Evolutionary conservation across 2,329 filamentous ascomycete species (phyloP), one percentile per base, ranked within the genome.

Genomic region (Stenocarpella maydis): DNA sequence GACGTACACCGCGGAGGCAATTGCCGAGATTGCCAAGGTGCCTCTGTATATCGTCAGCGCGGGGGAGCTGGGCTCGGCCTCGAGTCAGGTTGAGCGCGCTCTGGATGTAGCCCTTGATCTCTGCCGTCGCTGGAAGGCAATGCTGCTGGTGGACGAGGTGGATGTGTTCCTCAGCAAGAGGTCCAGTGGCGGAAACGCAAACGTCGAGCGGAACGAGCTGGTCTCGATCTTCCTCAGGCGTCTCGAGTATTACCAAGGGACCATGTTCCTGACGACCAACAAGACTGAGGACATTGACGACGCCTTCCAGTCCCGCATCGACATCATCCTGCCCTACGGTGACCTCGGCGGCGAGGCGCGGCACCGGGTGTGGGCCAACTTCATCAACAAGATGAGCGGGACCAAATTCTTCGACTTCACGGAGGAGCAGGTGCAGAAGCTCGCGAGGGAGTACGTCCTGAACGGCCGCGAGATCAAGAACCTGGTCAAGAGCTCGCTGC

Each of bases 401-500:
- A 49, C 55, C 0, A 71, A 75, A 19, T 76, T 72, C 2, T 78
- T 81, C 71, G 74, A 75, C 14, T 69, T 82, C 7, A 73, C 66
- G 0, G 75, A 78, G 0, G 74, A 74, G 0, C 74, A 78, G 21
- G 65, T 82, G 1, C 75, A 76, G n/a, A 74, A 78, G 60, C 76
- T 86, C 37, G 77, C 82, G 0, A 69, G 73, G 37, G 74, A 34
- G 1, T 61, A 83, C 65, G 75, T 81, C 3, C 77, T 86, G 45
- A 86, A 86, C 66, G 84, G 84, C 5, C 77, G 84, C 34, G 82
- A 86, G 78, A 86, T 86, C 69, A 85, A 85, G 77, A 86, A 84
- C 61, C 71, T 81, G n/a, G 73, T 83, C 73, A 83, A 83, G 75
- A 78, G 77, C 9, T 61, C 55, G 41, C 28, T 47, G 26, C 41